Evolutionary conservation across 1,284 basidiomycete species (phyloP).

Genomic region (Exobasidium rhododendri): DNA sequence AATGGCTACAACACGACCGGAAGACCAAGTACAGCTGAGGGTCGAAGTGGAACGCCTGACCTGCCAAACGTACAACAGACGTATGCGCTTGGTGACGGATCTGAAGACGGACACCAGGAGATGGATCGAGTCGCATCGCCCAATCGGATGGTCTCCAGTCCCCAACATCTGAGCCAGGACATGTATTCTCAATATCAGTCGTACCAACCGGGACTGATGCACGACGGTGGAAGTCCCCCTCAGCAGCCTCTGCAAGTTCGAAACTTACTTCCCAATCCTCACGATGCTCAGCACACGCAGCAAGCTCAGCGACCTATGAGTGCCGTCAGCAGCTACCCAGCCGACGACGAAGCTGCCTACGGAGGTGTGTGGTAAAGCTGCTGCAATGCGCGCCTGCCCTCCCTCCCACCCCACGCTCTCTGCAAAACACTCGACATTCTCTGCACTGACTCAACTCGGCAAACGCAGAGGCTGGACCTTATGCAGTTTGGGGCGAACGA

Average conservation of each 20-base stretch:
- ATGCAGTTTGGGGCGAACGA: conserved; percentile 1
- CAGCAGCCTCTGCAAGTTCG: conserved; percentile 16
- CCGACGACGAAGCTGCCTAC: conserved; percentile 38
- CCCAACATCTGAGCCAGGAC: background rate
- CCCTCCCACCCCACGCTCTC: no score
- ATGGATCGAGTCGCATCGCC: background rate
- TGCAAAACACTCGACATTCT: no score
- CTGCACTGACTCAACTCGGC: no score
- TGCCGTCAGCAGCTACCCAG: conserved; percentile 30
- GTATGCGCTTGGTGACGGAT: conserved; percentile 24
- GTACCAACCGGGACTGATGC: background rate
- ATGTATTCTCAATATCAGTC: background rate
- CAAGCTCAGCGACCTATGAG: conserved; percentile 30
- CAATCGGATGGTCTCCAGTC: background rate
- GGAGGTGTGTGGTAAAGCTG: conserved; percentile 45
- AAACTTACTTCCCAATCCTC: conserved; percentile 13
- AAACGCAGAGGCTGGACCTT: conserved; percentile 1
- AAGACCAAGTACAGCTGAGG: conserved; percentile 30
- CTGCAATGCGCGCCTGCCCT: no score
- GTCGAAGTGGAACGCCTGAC: conserved; percentile 39
- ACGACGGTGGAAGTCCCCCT: conserved; percentile 8
- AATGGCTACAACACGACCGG: conserved; percentile 25
- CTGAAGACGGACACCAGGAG: conserved; percentile 2
- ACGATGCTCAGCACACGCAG: background rate
- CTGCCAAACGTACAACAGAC: conserved; percentile 44